phyloP scores from a whole-genome alignment of 352 stramenopile species.

The Plasmopara muralis region DNA sequence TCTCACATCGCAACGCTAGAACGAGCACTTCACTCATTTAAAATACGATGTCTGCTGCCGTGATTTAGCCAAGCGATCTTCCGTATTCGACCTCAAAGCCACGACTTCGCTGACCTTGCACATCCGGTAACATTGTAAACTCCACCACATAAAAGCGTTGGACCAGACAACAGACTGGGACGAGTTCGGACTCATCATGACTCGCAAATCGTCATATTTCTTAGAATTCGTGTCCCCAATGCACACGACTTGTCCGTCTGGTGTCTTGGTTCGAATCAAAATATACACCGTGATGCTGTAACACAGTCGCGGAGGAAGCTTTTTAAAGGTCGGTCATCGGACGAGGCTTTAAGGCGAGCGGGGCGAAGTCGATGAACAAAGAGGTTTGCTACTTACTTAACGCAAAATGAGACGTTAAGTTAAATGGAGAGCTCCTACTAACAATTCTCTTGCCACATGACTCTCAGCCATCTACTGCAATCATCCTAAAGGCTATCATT shows the following conservation, averaged over 20 bases:
- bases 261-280: slow-evolving; percentile 60
- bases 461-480: too few species aligned
- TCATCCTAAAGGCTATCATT: too few species aligned
- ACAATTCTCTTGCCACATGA: too few species aligned
- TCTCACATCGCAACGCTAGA: slow-evolving; percentile 47
- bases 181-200: slow-evolving; percentile 14
- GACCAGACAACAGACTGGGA: slow-evolving; percentile 47
- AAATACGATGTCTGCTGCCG: slow-evolving; percentile 36
- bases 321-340: slow-evolving; percentile 38
- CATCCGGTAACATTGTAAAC: slow-evolving; percentile 40
- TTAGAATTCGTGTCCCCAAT: slow-evolving; percentile 57
- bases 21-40: slow-evolving; percentile 57
- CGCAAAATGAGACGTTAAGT: too few species aligned
- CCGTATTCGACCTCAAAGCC: slow-evolving; percentile 59
- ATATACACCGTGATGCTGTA: slow-evolving; percentile 61
- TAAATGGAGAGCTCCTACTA: too few species aligned
- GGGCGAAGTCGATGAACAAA: too few species aligned
- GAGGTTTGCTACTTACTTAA: too few species aligned
- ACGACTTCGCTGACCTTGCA: slow-evolving; percentile 14
- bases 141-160: slow-evolving; percentile 63
- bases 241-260: slow-evolving; percentile 57
- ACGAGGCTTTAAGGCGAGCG: slow-evolving; percentile 33
- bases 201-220: slow-evolving; percentile 30
- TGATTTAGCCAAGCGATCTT: slow-evolving; percentile 36
- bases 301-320: slow-evolving; percentile 50